phyloP scores from a whole-genome alignment of 148 eudicot species.

The Rhododendron henanense region DNA sequence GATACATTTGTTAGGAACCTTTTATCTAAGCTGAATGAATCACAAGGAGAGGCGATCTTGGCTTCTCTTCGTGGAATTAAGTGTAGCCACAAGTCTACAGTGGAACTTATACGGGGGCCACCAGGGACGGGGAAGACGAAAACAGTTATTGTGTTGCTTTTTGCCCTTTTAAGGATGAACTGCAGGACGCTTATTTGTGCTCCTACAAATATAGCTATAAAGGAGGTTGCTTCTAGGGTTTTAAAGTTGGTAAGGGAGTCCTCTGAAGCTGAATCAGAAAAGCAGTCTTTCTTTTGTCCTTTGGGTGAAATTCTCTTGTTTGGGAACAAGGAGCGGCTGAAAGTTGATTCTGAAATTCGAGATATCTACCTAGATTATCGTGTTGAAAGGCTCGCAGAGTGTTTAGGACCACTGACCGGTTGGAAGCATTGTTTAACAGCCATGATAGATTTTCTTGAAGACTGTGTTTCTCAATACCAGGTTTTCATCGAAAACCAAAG shows the following conservation, averaged over 20 bases:
- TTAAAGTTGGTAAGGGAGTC: conserved; percentile 28
- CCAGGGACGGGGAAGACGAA: conserved; percentile 67
- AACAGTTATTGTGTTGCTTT: conserved; percentile 39
- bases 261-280: conserved; percentile 17
- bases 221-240: conserved; percentile 53
- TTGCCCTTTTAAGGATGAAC: conserved; percentile 29
- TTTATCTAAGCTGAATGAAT: conserved; percentile 33
- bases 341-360: conserved; percentile 31
- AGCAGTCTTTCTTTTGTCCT: conserved; percentile 12
- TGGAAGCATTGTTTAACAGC: conserved; percentile 51
- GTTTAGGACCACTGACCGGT: conserved; percentile 50
- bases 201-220: conserved; percentile 54
- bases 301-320: conserved; percentile 56
- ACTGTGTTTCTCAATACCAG: conserved; percentile 49
- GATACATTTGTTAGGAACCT: conserved; percentile 16
- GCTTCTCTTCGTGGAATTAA: conserved; percentile 31
- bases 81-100: conserved; percentile 30
- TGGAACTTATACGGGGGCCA: conserved; percentile 60
- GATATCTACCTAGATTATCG: conserved; percentile 57
- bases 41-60: conserved; percentile 40
- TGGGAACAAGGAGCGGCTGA: conserved; percentile 50
- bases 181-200: conserved; percentile 42
- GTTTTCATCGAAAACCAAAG: conserved; percentile 46
- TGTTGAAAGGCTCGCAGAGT: conserved; percentile 38
- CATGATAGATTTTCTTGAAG: conserved; percentile 52